Evolutionary conservation across 306 rosid genomes (phyloP).

Genomic region (Adenanthera pavonina): DNA sequence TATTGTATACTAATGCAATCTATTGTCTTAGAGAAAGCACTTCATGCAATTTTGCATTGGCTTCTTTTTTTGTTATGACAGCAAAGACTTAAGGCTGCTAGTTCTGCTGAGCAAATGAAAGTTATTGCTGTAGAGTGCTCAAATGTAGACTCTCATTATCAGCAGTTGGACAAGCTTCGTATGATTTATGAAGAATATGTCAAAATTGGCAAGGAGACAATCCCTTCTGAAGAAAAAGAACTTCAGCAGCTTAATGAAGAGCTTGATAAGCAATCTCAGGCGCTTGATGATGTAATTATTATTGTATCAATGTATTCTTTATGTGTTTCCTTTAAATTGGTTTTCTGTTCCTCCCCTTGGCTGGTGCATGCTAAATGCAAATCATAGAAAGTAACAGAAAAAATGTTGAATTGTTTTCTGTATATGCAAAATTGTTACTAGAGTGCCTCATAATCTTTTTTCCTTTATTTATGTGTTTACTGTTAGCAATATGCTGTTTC

Average conservation of each 20-base stretch:
- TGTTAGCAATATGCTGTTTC: not conserved
- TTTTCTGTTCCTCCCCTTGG: constrained; percentile 19
- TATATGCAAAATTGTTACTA: not conserved
- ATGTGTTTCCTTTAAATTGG: constrained; percentile 36
- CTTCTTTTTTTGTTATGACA: constrained; percentile 48
- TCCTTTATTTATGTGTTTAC: not conserved
- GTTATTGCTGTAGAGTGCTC: constrained; percentile 76
- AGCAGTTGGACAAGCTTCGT: constrained; percentile 93
- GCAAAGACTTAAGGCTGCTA: constrained; percentile 90
- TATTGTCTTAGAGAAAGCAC: constrained; percentile 24
- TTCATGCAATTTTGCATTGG: constrained; percentile 39
- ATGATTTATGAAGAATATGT: constrained; percentile 82
- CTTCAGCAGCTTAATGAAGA: constrained; percentile 65
- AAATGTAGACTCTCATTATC: constrained; percentile 72
- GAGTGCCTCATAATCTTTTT: not conserved
- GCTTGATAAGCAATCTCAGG: constrained; percentile 74
- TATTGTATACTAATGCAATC: constrained; percentile 30
- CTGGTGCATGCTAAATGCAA: constrained; percentile 19
- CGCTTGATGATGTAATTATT: constrained; percentile 81
- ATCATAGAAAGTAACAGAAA: not conserved
- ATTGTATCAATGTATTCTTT: constrained; percentile 28
- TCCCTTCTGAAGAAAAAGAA: constrained; percentile 81
- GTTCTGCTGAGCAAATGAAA: constrained; percentile 82
- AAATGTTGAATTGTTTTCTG: not conserved
- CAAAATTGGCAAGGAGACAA: constrained; percentile 73